phyloP scores from a whole-genome alignment of 2,329 filamentous ascomycete genomes.

The Penicillium griseofulvum region DNA sequence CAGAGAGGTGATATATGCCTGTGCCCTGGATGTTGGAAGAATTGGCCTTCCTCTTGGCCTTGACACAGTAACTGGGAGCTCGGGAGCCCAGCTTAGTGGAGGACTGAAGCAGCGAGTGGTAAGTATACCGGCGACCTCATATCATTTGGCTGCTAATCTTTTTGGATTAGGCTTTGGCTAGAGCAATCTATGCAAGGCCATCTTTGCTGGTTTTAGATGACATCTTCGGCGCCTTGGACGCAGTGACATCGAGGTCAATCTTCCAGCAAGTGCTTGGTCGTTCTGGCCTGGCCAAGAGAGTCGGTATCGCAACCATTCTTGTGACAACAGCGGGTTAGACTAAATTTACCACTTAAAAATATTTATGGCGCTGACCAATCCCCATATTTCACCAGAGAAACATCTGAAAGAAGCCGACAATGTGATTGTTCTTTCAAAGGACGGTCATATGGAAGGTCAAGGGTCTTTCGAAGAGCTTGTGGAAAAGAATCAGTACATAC shows the following conservation, averaged over 20 bases:
- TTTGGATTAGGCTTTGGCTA: neutral
- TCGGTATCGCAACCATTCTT: neutral
- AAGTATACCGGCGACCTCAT: neutral
- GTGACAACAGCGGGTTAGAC: neutral
- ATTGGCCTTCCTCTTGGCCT: neutral
- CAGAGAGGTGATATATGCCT: neutral
- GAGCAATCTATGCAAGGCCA: neutral
- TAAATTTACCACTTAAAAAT: neutral
- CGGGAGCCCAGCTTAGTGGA: conserved; percentile 1
- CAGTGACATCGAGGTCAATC: neutral
- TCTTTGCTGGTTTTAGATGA: neutral
- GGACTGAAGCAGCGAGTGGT: conserved; percentile 7
- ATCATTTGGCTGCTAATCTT: neutral
- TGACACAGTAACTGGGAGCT: neutral
- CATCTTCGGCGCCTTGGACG: neutral
- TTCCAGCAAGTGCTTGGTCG: neutral
- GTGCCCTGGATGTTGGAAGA: neutral
- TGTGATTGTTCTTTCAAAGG: neutral
- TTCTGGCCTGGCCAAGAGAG: neutral
- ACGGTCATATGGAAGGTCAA: neutral
- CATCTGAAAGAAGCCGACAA: neutral
- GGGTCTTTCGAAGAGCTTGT: neutral
- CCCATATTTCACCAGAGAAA: neutral
- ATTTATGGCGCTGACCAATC: neutral
- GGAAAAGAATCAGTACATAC: neutral